phyloP scores from a whole-genome alignment of 164 flowering plant genomes.

The Magnolia kwangsiensis region DNA sequence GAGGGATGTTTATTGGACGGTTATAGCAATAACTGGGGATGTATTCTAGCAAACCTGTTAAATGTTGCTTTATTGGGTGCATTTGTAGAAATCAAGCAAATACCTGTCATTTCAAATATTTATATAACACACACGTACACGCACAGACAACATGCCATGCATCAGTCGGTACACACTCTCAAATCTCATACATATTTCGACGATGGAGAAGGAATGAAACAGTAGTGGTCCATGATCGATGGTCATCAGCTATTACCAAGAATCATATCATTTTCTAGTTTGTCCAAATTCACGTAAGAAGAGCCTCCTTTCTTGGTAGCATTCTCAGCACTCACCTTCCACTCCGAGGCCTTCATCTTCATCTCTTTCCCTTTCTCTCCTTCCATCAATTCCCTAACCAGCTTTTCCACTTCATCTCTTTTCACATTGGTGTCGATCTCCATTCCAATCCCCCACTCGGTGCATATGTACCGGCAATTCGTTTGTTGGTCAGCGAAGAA shows the following conservation, averaged over 20 bases:
- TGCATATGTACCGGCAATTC: constrained; percentile 24
- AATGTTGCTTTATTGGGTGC: no score
- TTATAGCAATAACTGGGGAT: no score
- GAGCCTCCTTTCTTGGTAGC: constrained; percentile 4
- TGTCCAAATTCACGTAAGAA: constrained; percentile 4
- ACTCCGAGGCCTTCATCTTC: constrained; percentile 6
- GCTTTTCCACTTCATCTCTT: background rate
- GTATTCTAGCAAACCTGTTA: no score
- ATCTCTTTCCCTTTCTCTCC: constrained; percentile 11
- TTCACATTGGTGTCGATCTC: constrained; percentile 8
- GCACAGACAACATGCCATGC: no score
- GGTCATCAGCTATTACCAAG: background rate
- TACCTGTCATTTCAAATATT: no score
- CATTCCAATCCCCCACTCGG: constrained; percentile 35
- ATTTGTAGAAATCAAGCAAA: no score
- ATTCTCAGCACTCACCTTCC: constrained; percentile 2
- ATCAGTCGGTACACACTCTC: no score
- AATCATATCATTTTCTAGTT: background rate
- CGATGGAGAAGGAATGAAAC: no score
- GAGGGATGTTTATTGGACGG: no score
- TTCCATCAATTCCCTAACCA: constrained; percentile 10
- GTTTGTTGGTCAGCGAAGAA: constrained; percentile 36
- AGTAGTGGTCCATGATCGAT: no score
- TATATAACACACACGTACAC: no score
- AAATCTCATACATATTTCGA: no score